phyloP scores from a whole-genome alignment of 371 early-diverging fungal genomes.

The Circinella minor region DNA sequence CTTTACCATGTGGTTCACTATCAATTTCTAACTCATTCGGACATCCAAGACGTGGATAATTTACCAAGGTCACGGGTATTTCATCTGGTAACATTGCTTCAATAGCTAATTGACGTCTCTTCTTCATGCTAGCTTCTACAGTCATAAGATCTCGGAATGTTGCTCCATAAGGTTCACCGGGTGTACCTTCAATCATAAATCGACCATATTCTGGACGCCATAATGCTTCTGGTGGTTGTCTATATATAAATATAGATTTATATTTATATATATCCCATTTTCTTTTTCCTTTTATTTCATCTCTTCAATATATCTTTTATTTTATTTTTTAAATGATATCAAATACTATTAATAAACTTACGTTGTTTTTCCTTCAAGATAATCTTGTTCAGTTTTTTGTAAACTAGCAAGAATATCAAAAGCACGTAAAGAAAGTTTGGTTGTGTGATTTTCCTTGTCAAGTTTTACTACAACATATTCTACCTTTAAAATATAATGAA shows the following conservation, averaged over 20 bases:
- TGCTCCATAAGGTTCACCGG: conserved; percentile 91
- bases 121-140: conserved; percentile 91
- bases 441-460: conserved; percentile 74
- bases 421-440: conserved; percentile 82
- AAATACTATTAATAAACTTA: conserved; percentile 19
- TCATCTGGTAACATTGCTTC: conserved; percentile 75
- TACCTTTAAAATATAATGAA: conserved; percentile 52
- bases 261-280: no score
- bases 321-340: neutral
- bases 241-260: neutral
- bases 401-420: conserved; percentile 83
- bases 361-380: conserved; percentile 38
- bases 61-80: conserved; percentile 80
- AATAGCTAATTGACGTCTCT: conserved; percentile 76
- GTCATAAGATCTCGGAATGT: conserved; percentile 79
- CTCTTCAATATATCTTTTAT: neutral
- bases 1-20: conserved; percentile 68
- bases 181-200: conserved; percentile 92
- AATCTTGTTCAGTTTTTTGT: conserved; percentile 75
- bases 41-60: conserved; percentile 91
- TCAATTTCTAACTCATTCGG: conserved; percentile 75
- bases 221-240: conserved; percentile 58
- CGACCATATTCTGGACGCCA: conserved; percentile 98
- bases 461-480: conserved; percentile 91
- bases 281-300: neutral